Evolutionary conservation across 176 grass and related monocot genomes (phyloP).

Genomic region (Urochloa ruziziensis): DNA sequence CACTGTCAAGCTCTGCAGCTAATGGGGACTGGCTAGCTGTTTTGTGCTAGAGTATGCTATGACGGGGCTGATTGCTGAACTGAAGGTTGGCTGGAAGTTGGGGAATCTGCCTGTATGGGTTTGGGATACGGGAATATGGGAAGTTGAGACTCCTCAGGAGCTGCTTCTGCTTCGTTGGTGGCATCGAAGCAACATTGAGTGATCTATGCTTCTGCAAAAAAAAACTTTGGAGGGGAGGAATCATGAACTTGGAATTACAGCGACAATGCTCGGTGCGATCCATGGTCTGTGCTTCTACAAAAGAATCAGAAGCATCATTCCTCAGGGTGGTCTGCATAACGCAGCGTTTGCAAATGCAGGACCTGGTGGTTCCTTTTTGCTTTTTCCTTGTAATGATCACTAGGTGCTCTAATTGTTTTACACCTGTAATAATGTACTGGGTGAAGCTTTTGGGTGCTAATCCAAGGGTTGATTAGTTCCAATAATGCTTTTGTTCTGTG

Average conservation of each 20-base stretch:
- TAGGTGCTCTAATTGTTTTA: conserved; percentile 12
- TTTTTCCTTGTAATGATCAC: background rate
- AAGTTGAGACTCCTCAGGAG: background rate
- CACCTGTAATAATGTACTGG: background rate
- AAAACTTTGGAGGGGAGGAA: background rate
- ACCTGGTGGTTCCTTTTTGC: background rate
- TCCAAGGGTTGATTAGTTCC: conserved; percentile 38
- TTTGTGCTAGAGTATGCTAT: conserved; percentile 7
- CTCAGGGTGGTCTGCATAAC: background rate
- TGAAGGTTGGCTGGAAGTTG: conserved; percentile 24
- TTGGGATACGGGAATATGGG: background rate
- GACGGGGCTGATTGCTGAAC: conserved; percentile 19
- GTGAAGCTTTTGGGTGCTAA: conserved; percentile 21
- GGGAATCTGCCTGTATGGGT: conserved; percentile 27
- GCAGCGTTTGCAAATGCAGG: conserved; percentile 40
- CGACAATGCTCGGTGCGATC: background rate
- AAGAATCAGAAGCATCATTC: conserved; percentile 20
- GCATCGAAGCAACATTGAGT: conserved; percentile 12
- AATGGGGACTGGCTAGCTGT: conserved; percentile 3
- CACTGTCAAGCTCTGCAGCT: conserved; percentile 84
- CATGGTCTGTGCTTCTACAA: background rate
- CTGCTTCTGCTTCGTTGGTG: conserved; percentile 18
- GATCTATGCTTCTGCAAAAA: conserved; percentile 10
- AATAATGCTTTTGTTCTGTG: background rate
- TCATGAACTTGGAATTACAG: background rate